Evolutionary conservation across 495 filamentous ascomycete genomes (phyloP), one percentile per base, ranked within the genome.

Genomic region (Cryomyces minteri): DNA sequence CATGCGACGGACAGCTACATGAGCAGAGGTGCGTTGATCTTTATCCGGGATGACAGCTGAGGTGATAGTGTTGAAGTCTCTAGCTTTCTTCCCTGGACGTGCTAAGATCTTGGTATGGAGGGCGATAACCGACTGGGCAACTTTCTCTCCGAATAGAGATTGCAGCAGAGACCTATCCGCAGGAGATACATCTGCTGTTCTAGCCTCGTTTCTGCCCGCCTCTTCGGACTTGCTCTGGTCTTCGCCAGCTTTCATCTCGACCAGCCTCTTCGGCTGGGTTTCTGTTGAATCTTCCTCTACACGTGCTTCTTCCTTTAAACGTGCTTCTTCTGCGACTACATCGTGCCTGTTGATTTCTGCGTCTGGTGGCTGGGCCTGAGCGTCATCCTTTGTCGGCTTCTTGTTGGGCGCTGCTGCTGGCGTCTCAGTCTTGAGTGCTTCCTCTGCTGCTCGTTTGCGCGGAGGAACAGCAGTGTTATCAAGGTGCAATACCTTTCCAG

Each of bases 401-500:
- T 45, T 46, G 58, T 42, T 54, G 54, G 30, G 45, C 38, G 11
- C 44, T 54, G 48, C 5, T 28, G 11, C 38, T 41, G 31, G 7
- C 32, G 14, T 14, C 39, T 48, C 43, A 40, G 31, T 32, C 43
- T 48, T 45, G 41, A 39, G 39, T 44, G 50, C 45, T 47, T 50
- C 37, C 36, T 36, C 40, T 44, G 25, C 34, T n/a, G 12, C 31
- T 51, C 41, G 56, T 41, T 32, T 51, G 41, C 41, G 40, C 25
- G 25, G 28, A 40, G 54, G 51, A 18, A 59, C 47, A 25, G 61
- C 58, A 40, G 72, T 46, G 63, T 66, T 63, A 47, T 63, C 58
- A 39, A 98, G 69, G 60, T 94, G 86, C 39, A 88, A 54, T 4
- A 94, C 88, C 41, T 76, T 64, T 9, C 87, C 88, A 56, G 78